phyloP scores from a whole-genome alignment of 2,329 filamentous ascomycete species.

The Ceratocystis destructans region DNA sequence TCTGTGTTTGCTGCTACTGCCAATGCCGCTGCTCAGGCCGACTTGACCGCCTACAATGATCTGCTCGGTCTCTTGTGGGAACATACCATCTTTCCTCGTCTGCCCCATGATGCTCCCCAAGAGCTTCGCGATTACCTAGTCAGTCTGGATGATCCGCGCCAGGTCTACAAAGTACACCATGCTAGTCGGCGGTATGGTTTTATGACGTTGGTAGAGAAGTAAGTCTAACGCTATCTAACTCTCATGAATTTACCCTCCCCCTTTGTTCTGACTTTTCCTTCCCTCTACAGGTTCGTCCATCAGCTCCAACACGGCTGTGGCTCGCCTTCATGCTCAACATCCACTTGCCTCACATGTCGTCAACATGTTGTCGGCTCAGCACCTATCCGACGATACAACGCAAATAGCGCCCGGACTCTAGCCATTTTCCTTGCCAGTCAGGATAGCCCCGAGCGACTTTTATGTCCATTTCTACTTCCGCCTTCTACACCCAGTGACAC shows the following conservation, averaged over 20 bases:
- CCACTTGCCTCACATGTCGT: constrained; percentile 70
- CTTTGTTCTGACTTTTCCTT: constrained; percentile 19
- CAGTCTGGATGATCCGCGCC: constrained; percentile 47
- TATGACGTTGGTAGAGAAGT: constrained; percentile 56
- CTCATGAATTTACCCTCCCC: constrained; percentile 8
- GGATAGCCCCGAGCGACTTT: constrained; percentile 55
- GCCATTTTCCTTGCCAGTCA: constrained; percentile 70
- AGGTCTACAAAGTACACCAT: constrained; percentile 46
- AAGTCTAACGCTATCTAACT: constrained; percentile 22
- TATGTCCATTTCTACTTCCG: constrained; percentile 45
- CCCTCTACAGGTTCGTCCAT: constrained; percentile 48
- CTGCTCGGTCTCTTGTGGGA: constrained; percentile 48
- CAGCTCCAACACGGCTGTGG: constrained; percentile 76
- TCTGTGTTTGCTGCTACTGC: constrained; percentile 6
- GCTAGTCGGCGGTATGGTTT: constrained; percentile 49
- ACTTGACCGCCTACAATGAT: constrained; percentile 30
- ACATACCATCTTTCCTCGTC: constrained; percentile 42
- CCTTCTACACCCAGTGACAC: constrained; percentile 33
- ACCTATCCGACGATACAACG: constrained; percentile 65
- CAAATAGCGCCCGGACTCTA: constrained; percentile 66
- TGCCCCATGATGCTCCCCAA: constrained; percentile 46
- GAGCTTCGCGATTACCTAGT: constrained; percentile 43
- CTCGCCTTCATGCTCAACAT: constrained; percentile 51
- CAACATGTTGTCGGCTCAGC: constrained; percentile 51
- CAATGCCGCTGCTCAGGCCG: neutral